These are phyloP conservation scores for Candolleomyces efflorescens DNA, from an alignment of 768 basidiomycete species.

Conservation along the genomic window DNA sequence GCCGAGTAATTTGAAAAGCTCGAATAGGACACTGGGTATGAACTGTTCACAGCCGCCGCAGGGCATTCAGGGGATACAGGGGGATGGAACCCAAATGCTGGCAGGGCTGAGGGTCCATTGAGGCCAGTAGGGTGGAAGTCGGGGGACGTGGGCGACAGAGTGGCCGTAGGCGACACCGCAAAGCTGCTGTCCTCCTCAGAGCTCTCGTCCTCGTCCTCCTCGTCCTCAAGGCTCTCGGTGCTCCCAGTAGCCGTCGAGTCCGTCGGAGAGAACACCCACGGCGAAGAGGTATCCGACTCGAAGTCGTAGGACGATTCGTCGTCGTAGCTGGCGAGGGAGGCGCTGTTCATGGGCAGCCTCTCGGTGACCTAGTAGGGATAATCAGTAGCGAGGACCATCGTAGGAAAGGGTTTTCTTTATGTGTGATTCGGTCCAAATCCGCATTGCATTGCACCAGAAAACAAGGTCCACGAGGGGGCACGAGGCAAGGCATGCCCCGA, in stretches of 20 bases:
- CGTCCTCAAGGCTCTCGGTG: not conserved
- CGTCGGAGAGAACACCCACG: not conserved
- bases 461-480: constrained; percentile 4
- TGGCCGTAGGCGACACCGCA: not conserved
- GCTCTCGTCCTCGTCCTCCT: constrained; percentile 3
- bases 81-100: not conserved
- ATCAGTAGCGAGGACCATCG: not conserved
- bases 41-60: not conserved
- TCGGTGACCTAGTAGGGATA: not conserved
- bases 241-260: not conserved
- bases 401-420: constrained; percentile 2
- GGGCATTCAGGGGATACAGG: not conserved
- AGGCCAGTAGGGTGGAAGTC: not conserved
- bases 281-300: not conserved
- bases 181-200: not conserved
- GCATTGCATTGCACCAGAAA: constrained; percentile 5
- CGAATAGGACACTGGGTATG: not conserved
- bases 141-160: not conserved
- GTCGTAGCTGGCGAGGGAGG: not conserved
- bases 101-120: not conserved
- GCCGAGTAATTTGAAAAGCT: not conserved
- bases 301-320: constrained; percentile 4
- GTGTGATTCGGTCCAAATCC: not conserved
- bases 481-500: constrained; percentile 37
- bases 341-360: constrained; percentile 1